phyloP scores from a whole-genome alignment of 108 stramenopile species.

The Cyclotella baltica region DNA sequence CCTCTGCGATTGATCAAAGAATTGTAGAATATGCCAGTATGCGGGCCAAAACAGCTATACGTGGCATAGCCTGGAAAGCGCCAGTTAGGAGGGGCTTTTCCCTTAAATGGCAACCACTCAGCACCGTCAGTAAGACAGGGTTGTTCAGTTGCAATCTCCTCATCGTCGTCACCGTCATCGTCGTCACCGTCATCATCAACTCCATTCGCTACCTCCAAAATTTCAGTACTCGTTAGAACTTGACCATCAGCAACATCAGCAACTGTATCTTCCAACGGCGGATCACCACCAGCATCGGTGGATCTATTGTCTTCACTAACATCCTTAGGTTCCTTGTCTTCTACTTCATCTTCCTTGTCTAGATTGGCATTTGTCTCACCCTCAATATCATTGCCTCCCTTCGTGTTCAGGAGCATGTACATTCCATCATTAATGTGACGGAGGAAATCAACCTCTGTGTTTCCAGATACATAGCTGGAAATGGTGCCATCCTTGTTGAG shows the following conservation, averaged over 20 bases:
- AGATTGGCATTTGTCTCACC: not conserved
- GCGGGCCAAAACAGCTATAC: too few species aligned
- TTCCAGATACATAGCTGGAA: not conserved
- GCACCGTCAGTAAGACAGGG: not conserved
- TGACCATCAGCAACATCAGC: too few species aligned
- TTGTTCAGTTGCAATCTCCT: too few species aligned
- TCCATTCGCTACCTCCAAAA: not conserved
- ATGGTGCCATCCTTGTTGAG: not conserved
- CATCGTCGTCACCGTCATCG: not conserved
- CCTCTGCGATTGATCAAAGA: not conserved
- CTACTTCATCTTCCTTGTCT: not conserved
- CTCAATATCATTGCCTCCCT: not conserved
- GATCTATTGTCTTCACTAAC: too few species aligned
- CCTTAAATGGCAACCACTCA: not conserved
- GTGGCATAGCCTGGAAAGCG: not conserved
- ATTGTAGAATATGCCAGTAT: not conserved
- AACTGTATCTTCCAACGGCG: too few species aligned
- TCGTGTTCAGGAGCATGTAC: not conserved
- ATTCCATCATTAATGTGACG: not conserved
- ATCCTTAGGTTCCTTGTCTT: not conserved
- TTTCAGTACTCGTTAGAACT: not conserved
- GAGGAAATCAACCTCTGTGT: not conserved
- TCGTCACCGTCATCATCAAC: not conserved
- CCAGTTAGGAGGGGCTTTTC: not conserved
- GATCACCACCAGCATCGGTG: too few species aligned